Evolutionary conservation across 345 rosid species (phyloP), one percentile per base, ranked within the genome.

Genomic region (Pseudoturritis turrita): DNA sequence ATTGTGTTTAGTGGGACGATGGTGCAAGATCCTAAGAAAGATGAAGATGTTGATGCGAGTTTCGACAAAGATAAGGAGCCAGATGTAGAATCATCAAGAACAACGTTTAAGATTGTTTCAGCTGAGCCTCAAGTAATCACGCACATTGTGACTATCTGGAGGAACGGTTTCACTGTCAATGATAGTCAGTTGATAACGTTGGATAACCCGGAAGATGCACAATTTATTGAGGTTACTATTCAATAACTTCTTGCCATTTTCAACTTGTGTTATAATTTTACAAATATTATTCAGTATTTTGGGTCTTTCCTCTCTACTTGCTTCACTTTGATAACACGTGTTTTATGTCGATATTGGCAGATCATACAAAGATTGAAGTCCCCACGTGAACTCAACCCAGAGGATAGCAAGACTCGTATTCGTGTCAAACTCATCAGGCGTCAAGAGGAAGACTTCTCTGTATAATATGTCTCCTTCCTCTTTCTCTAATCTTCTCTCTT

Each of bases 141-240:
- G 28, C 80, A 77, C 77, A 78, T 70, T 18, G 53, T 89, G 46
- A 83, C 85, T 14, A 78, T 85, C 47, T 91, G 96, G 97, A 88
- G 85, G 72, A 86, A 91, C 46, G 96, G 96, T 23, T 87, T 82
- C 68, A 88, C 91, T 0, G 72, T 91, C 0, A 81, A 87, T 79
- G 86, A 86, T 82, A 83, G 88, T 19, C 87, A 84, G 31, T 55
- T 91, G 19, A 64, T 75, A 68, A 84, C 78, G n/a, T 62, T 89
- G 80, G 88, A 87, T 72, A 86, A 91, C 66, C 89, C 91, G 33
- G 81, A 78, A 5, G 80, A 84, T 80, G 86, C 86, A 45, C 5
- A 79, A 2, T 86, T 86, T 75, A 58, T 86, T 78, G 88, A 89
- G 90, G 97, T 65, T 85, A 80, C 45, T 49, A 33, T 49, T 66